phyloP scores from a whole-genome alignment of 768 basidiomycete genomes.

The Pulveroboletus sp. region DNA sequence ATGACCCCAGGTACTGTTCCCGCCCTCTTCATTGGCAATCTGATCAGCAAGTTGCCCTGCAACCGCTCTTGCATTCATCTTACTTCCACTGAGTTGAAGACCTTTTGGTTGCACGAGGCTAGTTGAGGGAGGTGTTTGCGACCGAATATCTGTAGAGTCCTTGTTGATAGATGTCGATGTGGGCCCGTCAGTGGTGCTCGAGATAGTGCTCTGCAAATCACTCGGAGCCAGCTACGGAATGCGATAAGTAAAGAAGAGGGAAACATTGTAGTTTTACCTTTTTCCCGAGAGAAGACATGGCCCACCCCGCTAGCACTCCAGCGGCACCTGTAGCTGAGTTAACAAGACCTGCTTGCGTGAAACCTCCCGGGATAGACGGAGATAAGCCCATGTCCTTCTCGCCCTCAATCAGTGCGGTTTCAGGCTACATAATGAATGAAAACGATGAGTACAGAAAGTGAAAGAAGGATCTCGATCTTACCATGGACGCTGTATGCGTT shows the following conservation, averaged over 20 bases:
- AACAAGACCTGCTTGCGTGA: slow-evolving; percentile 45
- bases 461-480: slow-evolving; percentile 31
- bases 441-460: background rate
- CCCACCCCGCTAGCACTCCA: slow-evolving; percentile 91
- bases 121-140: slow-evolving; percentile 8
- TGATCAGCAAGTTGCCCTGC: slow-evolving; percentile 59
- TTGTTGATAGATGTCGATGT: slow-evolving; percentile 37
- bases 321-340: slow-evolving; percentile 90
- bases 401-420: slow-evolving; percentile 44
- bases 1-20: slow-evolving; percentile 62
- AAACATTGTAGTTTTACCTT: slow-evolving; percentile 43
- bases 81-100: slow-evolving; percentile 66
- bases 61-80: slow-evolving; percentile 37
- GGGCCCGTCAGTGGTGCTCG: slow-evolving; percentile 35
- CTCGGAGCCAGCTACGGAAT: slow-evolving; percentile 54
- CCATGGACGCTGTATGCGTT: slow-evolving; percentile 76
- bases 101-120: slow-evolving; percentile 43
- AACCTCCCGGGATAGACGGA: slow-evolving; percentile 27
- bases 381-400: slow-evolving; percentile 26
- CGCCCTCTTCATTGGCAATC: slow-evolving; percentile 33
- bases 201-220: slow-evolving; percentile 70
- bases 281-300: slow-evolving; percentile 83
- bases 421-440: slow-evolving; percentile 41
- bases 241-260: background rate
- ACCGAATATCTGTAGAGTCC: background rate